Evolutionary conservation across 257 asterid species (phyloP), one percentile per base, ranked within the genome.

Genomic region (Gentiana macrophylla): DNA sequence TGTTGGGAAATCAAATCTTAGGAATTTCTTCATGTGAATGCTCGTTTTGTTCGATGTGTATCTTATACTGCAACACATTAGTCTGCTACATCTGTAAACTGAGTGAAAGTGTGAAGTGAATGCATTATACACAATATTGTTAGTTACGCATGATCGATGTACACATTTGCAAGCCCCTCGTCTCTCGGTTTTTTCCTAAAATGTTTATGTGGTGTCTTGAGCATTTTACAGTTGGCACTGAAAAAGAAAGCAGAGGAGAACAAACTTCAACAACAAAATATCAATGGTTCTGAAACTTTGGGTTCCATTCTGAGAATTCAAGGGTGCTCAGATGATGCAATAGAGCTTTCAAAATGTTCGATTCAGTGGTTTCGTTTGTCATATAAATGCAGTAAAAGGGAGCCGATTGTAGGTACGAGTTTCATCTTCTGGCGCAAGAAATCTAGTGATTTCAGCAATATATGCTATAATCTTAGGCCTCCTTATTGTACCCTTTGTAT

Each of bases 351-450:
- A 13, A 86, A 79, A 75, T 86, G 95, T 70, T 71, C 79, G 1
- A 57, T 80, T 72, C 98, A 91, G 46, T 91, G 98, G 96, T n/a
- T n/a, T 65, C 96, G 98, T n/a, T 66, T 91, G 70, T 80, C 94
- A 43, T 80, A 94, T 60, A 87, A 86, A 62, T 84, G 94, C 72
- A 91, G 96, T 82, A 83, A 96, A 58, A 76, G 96, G 61, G 96
- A 91, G 59, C 89, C 96, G 52, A 86, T 91, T 38, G 50, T 75
- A 63, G 98, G 98, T 91, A 76, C 44, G 51, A 53, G 15, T 5
- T 45, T 46, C 56, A 33, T 24, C 35, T 55, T 56, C 38, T 35
- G n/a, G 44, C 44, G 2, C 44, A 2, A 34, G 10, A 55, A 37
- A 5, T 55, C 24, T 55, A 11, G 0, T 37, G 15, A 37, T 47